Evolutionary conservation across 768 basidiomycete genomes (phyloP).

Genomic region (Suillus paluster): DNA sequence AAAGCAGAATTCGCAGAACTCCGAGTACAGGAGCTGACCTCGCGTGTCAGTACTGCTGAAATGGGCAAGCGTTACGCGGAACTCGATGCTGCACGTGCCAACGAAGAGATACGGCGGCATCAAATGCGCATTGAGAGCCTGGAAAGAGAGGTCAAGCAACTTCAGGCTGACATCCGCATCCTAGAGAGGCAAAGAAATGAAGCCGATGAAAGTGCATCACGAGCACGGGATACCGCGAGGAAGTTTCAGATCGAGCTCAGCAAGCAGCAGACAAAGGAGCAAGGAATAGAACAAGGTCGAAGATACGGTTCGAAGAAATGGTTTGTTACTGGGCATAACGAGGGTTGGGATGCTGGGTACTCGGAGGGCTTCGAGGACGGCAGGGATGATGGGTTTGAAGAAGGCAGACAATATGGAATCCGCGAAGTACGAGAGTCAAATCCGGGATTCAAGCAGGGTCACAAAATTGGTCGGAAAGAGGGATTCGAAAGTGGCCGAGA

Average conservation of each 20-base stretch:
- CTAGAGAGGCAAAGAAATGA: conserved; percentile 43
- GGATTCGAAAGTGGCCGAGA: conserved; percentile 40
- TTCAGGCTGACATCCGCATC: conserved; percentile 31
- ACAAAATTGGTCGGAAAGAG: conserved; percentile 32
- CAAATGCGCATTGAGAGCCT: conserved; percentile 51
- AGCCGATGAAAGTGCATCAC: conserved; percentile 47
- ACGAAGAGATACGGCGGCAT: conserved; percentile 51
- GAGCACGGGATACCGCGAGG: conserved; percentile 48
- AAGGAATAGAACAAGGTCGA: conserved; percentile 47
- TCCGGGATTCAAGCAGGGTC: conserved; percentile 38
- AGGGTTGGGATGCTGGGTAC: conserved; percentile 52
- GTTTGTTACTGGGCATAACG: conserved; percentile 47
- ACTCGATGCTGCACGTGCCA: conserved; percentile 43
- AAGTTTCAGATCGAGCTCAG: conserved; percentile 48
- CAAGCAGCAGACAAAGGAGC: conserved; percentile 48
- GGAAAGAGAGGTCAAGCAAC: conserved; percentile 47
- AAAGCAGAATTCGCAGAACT: conserved; percentile 58
- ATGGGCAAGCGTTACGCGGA: conserved; percentile 43
- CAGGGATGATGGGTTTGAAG: conserved; percentile 43
- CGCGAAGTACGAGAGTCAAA: conserved; percentile 35
- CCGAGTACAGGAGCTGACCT: conserved; percentile 45
- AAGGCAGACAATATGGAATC: conserved; percentile 47
- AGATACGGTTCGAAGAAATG: conserved; percentile 46
- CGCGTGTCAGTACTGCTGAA: conserved; percentile 46
- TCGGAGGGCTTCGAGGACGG: conserved; percentile 53